phyloP scores from a whole-genome alignment of 805 yeast species.

The Starmera dryadoides region DNA sequence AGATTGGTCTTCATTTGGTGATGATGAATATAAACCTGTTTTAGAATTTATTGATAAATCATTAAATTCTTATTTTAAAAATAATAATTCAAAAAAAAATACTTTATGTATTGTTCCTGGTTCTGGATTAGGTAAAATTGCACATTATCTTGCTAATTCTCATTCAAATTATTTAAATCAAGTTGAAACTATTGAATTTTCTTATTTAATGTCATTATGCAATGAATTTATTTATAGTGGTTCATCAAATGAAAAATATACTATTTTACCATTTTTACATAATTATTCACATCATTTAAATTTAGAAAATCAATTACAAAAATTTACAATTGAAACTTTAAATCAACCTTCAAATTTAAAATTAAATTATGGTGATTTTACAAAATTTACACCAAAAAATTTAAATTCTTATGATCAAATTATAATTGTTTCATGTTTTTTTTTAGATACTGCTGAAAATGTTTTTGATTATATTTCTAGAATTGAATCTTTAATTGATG shows the following conservation, averaged over 20 bases:
- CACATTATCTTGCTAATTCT: conserved; percentile 46
- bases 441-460: conserved; percentile 90
- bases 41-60: conserved; percentile 42
- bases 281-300: conserved; percentile 59
- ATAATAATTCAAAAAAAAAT: conserved; percentile 19
- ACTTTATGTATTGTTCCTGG: conserved; percentile 76
- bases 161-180: conserved; percentile 29
- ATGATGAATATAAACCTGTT: conserved; percentile 45
- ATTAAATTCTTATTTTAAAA: conserved; percentile 24
- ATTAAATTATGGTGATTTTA: conserved; percentile 57
- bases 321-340: conserved; percentile 23
- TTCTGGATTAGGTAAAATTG: conserved; percentile 74
- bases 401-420: conserved; percentile 32
- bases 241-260: conserved; percentile 2
- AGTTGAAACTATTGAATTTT: conserved; percentile 72
- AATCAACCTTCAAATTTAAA: conserved; percentile 40
- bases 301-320: conserved; percentile 42
- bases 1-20: conserved; percentile 61
- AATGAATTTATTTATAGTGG: conserved; percentile 47
- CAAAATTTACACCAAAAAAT: conserved; percentile 34
- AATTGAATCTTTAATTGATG: conserved; percentile 39
- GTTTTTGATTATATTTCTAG: conserved; percentile 66
- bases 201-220: conserved; percentile 68
- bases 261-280: conserved; percentile 49
- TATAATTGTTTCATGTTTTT: conserved; percentile 63